Evolutionary conservation across 2,329 filamentous ascomycete species (phyloP), one percentile per base, ranked within the genome.

Genomic region (Calonectria pteridis): DNA sequence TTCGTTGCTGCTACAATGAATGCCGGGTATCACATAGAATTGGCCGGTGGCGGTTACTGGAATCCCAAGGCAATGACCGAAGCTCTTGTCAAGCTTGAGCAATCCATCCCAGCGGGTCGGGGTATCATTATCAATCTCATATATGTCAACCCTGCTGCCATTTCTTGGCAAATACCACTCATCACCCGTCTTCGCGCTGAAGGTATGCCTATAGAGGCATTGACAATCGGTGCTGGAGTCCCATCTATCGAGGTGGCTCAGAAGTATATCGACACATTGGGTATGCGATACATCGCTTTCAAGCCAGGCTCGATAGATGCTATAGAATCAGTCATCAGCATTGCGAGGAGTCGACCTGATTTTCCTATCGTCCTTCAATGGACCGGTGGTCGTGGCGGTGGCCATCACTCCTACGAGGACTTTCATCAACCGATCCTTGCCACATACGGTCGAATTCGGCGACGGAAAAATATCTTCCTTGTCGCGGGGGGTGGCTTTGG

Each of bases 401-500:
- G 87, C 40, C 87, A 88, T 77, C 87, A 88, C 77, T 87, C 86
- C 14, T 87, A 84, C 66, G 87, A 88, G 76, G 87, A 88, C 66
- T 88, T 88, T 78, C 87, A 88, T 72, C 84, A 86, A 75, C 87
- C 87, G 6, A 86, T 88, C 29, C 78, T 88, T 7, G 82, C 86
- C 75, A 87, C 84, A 81, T 88, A 88, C 73, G 46, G 78, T 83
- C 46, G n/a, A 20, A 50, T 50, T 3, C 7, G 46, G n/a, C 7
- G 46, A 9, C 46, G 13, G n/a, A 26, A 70, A 81, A 88, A 88
- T 75, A 82, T 88, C 50, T 82, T 87, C 49, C 84, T 88, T 14
- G 83, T 88, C 51, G 87, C 85, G 40, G 87, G 87, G 7, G 86
- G 84, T 62, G 87, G 87, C 33, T 88, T 88, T 71, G 87, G 87